phyloP scores from a whole-genome alignment of 2,329 filamentous ascomycete genomes.

The Clonostachys rhizophaga region DNA sequence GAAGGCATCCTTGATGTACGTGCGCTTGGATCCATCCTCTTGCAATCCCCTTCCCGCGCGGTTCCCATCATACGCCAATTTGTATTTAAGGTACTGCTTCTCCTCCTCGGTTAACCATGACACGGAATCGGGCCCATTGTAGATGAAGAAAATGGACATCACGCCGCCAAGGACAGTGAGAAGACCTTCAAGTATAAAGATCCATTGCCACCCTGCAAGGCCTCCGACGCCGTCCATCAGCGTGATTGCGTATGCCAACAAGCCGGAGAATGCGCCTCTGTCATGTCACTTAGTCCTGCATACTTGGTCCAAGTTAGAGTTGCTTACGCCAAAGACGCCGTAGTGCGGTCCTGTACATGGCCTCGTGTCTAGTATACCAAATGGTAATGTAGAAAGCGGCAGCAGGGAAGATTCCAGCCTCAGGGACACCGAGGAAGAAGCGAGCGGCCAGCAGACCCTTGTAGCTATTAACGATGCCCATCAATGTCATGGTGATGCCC shows the following conservation, averaged over 20 bases:
- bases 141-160: conserved; percentile 55
- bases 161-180: conserved; percentile 60
- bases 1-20: conserved; percentile 4
- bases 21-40: conserved; percentile 2
- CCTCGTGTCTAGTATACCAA: conserved; percentile 18
- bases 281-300: neutral
- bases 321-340: neutral
- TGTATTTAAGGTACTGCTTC: neutral
- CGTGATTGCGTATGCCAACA: conserved; percentile 68
- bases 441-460: conserved; percentile 17
- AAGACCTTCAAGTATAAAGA: conserved; percentile 60
- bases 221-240: conserved; percentile 63
- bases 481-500: neutral
- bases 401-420: conserved; percentile 21
- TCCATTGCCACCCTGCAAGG: conserved; percentile 65
- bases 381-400: conserved; percentile 20
- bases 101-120: conserved; percentile 1
- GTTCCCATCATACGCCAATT: conserved; percentile 8
- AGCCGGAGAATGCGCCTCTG: conserved; percentile 51
- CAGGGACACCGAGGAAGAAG: conserved; percentile 22
- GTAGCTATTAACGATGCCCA: neutral
- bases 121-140: conserved; percentile 11
- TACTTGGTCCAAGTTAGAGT: neutral
- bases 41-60: conserved; percentile 2
- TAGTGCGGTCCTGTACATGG: conserved; percentile 1